Base-by-base conservation (phyloP, 148 eudicot genomes). In the Selenicereus undatus region DNA sequence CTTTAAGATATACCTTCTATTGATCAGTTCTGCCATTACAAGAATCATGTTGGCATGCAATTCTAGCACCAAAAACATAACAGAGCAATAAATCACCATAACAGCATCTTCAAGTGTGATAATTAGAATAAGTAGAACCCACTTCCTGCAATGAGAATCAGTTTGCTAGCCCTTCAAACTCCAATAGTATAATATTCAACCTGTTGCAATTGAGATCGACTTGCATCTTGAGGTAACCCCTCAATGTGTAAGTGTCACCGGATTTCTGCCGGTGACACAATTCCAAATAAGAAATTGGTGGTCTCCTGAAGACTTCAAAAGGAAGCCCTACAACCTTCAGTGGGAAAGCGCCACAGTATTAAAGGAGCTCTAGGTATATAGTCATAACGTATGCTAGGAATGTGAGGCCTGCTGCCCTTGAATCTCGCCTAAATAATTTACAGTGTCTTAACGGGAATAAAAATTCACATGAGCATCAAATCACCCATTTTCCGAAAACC, bases 21-120 rank as follows among this genome's bases (percentile, higher is more conserved):
- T 29, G 14, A 48, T 48, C 52, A 48, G 52, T 78, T 79, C 66
- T 52, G 32, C 60, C 27, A 18, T 36, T 43, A 79, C 8, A 79
- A 71, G 22, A 0, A 71, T 72, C 52, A 26, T 36, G 71, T 51
- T 79, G 60, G 51, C 68, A 79, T 22, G 22, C 64, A 36, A 66
- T 12, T 60, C 79, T 58, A 29, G 36, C 18, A 36, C 29, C 54
- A 43, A 24, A 24, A 10, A 11, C 51, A 20, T 20, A 39, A 48
- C 7, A 12, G 1, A 39, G 18, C 1, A 12, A 4, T 4, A 74
- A 48, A 42, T 73, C 20, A 74, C 76, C 24, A 24, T 43, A 21
- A 24, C 22, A 45, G n/a, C 3, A 17, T 43, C 35, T 74, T 13
- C 20, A 8, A 74, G 50, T 36, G 74, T 17, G 21, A 3, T 39